phyloP scores from a whole-genome alignment of 2,329 filamentous ascomycete genomes.

The Coleophoma cylindrospora region DNA sequence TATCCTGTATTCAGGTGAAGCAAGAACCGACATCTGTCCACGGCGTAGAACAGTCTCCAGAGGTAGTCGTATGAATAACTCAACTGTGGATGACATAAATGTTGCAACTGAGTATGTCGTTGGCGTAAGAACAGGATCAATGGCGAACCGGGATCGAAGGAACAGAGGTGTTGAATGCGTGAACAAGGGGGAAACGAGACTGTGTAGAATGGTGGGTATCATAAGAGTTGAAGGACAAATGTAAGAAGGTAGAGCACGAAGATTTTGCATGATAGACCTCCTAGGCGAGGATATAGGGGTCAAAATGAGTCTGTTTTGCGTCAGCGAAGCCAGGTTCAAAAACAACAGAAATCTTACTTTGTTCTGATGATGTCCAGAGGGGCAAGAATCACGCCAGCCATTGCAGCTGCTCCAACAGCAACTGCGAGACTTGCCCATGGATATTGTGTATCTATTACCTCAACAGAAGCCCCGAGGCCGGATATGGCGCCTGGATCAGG shows the following conservation, averaged over 20 bases:
- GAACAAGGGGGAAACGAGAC: slow-evolving; percentile 77
- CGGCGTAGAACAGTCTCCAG: slow-evolving; percentile 88
- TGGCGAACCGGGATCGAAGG: slow-evolving; percentile 75
- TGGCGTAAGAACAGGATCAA: slow-evolving; percentile 79
- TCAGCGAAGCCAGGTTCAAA: background rate
- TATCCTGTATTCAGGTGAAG: slow-evolving; percentile 46
- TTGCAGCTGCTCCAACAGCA: slow-evolving; percentile 56
- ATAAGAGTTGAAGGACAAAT: slow-evolving; percentile 66
- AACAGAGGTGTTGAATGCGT: slow-evolving; percentile 79
- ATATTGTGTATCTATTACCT: slow-evolving; percentile 76
- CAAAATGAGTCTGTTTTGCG: slow-evolving; percentile 61
- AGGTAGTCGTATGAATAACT: slow-evolving; percentile 82
- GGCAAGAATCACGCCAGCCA: slow-evolving; percentile 75
- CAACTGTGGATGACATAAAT: slow-evolving; percentile 73
- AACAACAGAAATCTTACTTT: slow-evolving; percentile 29
- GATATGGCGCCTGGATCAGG: slow-evolving; percentile 70
- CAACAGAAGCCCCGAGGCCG: slow-evolving; percentile 31
- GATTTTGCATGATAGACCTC: slow-evolving; percentile 65
- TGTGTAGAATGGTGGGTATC: slow-evolving; percentile 81
- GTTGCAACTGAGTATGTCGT: slow-evolving; percentile 76
- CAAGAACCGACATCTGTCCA: slow-evolving; percentile 72
- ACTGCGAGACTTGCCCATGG: slow-evolving; percentile 78
- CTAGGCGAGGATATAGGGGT: slow-evolving; percentile 75
- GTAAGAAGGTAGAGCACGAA: slow-evolving; percentile 75
- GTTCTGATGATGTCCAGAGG: slow-evolving; percentile 90